A percentile compares a stretch with the other conserved stretches of the same genome.
Conservation (phyloP, 2,329 filamentous ascomycete genomes). For the Clonostachys solani region DNA sequence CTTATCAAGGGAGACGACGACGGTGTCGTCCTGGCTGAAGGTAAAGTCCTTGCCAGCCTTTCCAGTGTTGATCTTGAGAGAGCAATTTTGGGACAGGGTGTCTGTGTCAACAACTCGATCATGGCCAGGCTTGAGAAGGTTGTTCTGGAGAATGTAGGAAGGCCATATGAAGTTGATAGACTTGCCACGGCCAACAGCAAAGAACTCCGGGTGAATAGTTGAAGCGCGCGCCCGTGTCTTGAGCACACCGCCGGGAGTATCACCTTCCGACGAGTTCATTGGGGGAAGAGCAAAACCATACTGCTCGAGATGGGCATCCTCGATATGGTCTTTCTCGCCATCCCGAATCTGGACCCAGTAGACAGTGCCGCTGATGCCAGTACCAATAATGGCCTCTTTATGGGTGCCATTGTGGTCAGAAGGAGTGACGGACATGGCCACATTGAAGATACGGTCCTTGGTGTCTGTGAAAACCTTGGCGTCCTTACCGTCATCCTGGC, state of each 20-base stretch:
- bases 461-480: slow-evolving; percentile 89
- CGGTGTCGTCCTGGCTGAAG: slow-evolving; percentile 94
- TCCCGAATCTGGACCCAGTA: slow-evolving; percentile 87
- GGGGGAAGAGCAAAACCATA: slow-evolving; percentile 89
- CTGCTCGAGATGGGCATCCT: slow-evolving; percentile 74
- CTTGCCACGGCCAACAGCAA: slow-evolving; percentile 92
- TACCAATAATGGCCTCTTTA: slow-evolving; percentile 82
- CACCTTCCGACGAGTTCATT: slow-evolving; percentile 79
- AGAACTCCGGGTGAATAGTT: slow-evolving; percentile 85
- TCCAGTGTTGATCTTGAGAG: slow-evolving; percentile 90
- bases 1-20: slow-evolving; percentile 94
- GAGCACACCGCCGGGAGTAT: slow-evolving; percentile 84
- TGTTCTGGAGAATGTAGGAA: slow-evolving; percentile 57
- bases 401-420: slow-evolving; percentile 51
- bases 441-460: slow-evolving; percentile 92
- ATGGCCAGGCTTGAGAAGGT: slow-evolving; percentile 58
- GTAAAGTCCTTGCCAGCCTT: slow-evolving; percentile 98
- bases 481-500: slow-evolving; percentile 89
- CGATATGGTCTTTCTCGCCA: slow-evolving; percentile 73
- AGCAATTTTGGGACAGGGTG: slow-evolving; percentile 79
- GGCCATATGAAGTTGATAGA: slow-evolving; percentile 87
- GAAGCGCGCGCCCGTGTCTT: slow-evolving; percentile 94
- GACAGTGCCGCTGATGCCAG: slow-evolving; percentile 91
- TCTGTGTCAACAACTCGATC: slow-evolving; percentile 79
- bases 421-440: slow-evolving; percentile 72